Percentiles rank a stretch among this genome's conserved stretches.
Evolutionary conservation across 306 rosid genomes (phyloP).

Genomic region (Pyrus communis): DNA sequence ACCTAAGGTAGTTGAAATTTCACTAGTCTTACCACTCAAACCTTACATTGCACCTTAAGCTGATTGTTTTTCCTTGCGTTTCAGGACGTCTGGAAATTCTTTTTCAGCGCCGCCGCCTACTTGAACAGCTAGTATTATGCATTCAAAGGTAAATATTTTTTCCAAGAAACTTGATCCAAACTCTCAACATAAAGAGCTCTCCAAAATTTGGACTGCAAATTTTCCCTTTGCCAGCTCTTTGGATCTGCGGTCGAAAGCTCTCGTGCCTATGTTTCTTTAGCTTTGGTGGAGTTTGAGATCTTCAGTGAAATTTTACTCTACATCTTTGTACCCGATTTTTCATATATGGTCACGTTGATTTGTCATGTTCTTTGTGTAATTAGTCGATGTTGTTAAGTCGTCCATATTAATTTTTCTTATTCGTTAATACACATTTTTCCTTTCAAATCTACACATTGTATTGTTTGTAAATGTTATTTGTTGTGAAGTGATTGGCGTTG

Average conservation of each 20-base stretch:
- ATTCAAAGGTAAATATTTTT: constrained; percentile 5
- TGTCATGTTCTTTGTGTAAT: constrained; percentile 8
- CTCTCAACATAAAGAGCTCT: not conserved
- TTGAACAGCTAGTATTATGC: constrained; percentile 22
- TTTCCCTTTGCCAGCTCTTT: constrained; percentile 20
- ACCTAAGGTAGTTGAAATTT: constrained; percentile 40
- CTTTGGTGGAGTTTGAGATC: constrained; percentile 5
- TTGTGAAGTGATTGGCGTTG: not conserved
- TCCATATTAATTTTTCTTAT: constrained; percentile 25
- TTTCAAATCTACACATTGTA: constrained; percentile 1
- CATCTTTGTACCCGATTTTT: constrained; percentile 15
- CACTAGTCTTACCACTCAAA: not conserved
- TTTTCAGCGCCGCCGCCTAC: constrained; percentile 47
- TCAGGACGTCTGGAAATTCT: constrained; percentile 67
- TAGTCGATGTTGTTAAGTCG: constrained; percentile 17
- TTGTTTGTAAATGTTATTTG: not conserved
- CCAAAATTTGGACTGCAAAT: constrained; percentile 9
- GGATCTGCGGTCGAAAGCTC: constrained; percentile 22
- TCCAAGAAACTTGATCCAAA: constrained; percentile 11
- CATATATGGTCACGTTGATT: constrained; percentile 17
- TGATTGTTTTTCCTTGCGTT: constrained; percentile 26
- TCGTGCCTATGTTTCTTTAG: constrained; percentile 3
- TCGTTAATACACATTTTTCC: not conserved
- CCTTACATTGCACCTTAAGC: constrained; percentile 5
- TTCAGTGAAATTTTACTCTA: constrained; percentile 15